A percentile compares a stretch with the other conserved stretches of the same genome.
phyloP scores from a whole-genome alignment of 352 stramenopile genomes.

The Phytopythium kandeliae region DNA sequence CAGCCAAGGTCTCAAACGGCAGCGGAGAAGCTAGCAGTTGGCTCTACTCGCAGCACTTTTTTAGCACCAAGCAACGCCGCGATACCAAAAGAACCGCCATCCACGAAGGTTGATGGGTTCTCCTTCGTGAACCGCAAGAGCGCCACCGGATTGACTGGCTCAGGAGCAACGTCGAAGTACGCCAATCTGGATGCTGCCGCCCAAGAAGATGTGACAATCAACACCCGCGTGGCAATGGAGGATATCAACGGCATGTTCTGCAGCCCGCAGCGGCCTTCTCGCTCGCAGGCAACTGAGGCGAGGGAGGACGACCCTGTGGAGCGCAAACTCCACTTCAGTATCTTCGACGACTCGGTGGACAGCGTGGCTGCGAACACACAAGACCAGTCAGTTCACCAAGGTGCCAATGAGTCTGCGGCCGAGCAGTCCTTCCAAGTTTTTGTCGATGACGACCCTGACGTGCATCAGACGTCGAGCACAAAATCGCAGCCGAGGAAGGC shows the following conservation, averaged over 20 bases:
- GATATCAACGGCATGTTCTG: constrained; percentile 88
- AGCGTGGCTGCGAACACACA: constrained; percentile 45
- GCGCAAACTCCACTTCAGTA: constrained; percentile 78
- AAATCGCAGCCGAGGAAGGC: constrained; percentile 48
- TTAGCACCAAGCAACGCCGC: not conserved
- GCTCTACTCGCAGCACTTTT: not conserved
- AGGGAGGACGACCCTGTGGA: constrained; percentile 68
- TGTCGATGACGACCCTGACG: constrained; percentile 25
- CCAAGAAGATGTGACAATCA: constrained; percentile 87
- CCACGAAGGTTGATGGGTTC: not conserved
- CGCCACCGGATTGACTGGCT: not conserved
- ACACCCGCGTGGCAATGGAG: constrained; percentile 75
- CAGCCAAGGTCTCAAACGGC: not conserved
- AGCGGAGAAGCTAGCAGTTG: not conserved
- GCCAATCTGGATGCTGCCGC: constrained; percentile 25
- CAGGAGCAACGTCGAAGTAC: constrained; percentile 9
- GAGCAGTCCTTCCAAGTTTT: constrained; percentile 49
- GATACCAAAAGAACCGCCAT: not conserved
- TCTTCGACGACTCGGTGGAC: constrained; percentile 78
- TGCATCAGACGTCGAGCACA: constrained; percentile 20
- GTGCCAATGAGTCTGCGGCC: constrained; percentile 27
- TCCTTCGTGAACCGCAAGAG: constrained; percentile 2
- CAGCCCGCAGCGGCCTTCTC: constrained; percentile 48
- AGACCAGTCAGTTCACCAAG: constrained; percentile 41
- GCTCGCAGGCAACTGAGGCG: constrained; percentile 34